These are phyloP conservation scores for Chimonanthus praecox DNA, from an alignment of 164 flowering plant genomes.

Conservation along the genomic window DNA sequence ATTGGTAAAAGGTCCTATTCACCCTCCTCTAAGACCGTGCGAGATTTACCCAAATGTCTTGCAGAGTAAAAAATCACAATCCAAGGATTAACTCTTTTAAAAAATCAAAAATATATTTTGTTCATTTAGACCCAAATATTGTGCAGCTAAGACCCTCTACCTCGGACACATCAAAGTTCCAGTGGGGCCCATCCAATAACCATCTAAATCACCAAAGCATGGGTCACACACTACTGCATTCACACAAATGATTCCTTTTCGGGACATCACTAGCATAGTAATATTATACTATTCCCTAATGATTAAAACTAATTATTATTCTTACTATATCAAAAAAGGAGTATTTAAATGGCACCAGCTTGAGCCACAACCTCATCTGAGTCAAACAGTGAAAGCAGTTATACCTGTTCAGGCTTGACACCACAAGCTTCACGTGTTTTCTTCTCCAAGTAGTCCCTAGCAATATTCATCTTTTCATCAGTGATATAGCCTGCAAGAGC, in stretches of 20 bases:
- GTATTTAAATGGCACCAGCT: neutral
- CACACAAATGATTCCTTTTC: too few species aligned
- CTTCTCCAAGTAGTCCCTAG: conserved; percentile 89
- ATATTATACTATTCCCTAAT: too few species aligned
- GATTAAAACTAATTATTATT: too few species aligned
- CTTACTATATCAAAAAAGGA: neutral
- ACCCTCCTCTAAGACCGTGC: too few species aligned
- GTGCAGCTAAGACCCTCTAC: neutral
- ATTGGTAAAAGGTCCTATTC: too few species aligned
- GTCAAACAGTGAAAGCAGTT: neutral
- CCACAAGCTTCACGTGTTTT: conserved; percentile 88
- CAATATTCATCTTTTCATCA: conserved; percentile 96
- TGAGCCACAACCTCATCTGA: neutral
- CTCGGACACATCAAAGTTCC: neutral
- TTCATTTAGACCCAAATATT: neutral
- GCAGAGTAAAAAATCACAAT: neutral
- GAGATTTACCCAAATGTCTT: neutral
- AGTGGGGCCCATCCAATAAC: neutral
- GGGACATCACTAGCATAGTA: too few species aligned
- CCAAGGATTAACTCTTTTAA: neutral
- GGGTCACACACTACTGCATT: neutral
- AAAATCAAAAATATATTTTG: too few species aligned
- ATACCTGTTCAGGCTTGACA: conserved; percentile 80
- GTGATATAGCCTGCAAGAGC: conserved; percentile 93
- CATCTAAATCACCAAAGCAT: neutral